Evolutionary conservation across 1,284 basidiomycete species (phyloP), one percentile per base, ranked within the genome.

Genomic region (Marasmius fiardii): DNA sequence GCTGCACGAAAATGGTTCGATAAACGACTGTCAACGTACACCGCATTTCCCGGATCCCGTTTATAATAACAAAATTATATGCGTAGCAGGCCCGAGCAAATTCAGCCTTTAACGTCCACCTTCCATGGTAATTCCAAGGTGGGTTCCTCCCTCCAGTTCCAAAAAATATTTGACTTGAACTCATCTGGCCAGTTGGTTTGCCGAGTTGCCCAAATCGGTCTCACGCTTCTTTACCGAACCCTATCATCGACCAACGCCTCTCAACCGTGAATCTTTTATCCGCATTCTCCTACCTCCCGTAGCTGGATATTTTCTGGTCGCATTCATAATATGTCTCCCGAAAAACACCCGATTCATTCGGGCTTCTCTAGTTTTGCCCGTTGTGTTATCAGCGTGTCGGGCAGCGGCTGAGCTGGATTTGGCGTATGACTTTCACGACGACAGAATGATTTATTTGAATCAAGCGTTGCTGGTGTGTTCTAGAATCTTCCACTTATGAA

Each of bases 291-390:
- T 76, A 8, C 76, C 76, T 4, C 69, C 76, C 1, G 28, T 79
- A 1, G 20, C 77, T 12, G 71, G 71, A 55, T 80, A 80, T 65
- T 78, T 78, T 65, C 60, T 64, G 12, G 71, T 73, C 26, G 81
- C 82, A 16, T 60, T 77, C 16, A 73, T 85, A 53, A 75, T 77
- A 1, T 65, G 79, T 20, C 62, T 72, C 4, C 77, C 78, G 0
- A 20, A 6, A n/a, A 63, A 67, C 16, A 83, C 82, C 0, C 70
- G 68, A 28, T 35, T 61, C 10, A 61, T 75, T 23, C 77, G 80
- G 39, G 53, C 80, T 26, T 74, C 72, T 3, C 59, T 82, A 20
- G 68, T 81, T 33, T 79, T 78, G 1, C 41, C 77, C 26, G 70
- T 76, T 2, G 57, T 78, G 3, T 73, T 71, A 62, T 58, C 69